These are phyloP conservation scores for Exsudoporus floridanus DNA, from an alignment of 1,284 basidiomycete genomes.

Conservation along the genomic window DNA sequence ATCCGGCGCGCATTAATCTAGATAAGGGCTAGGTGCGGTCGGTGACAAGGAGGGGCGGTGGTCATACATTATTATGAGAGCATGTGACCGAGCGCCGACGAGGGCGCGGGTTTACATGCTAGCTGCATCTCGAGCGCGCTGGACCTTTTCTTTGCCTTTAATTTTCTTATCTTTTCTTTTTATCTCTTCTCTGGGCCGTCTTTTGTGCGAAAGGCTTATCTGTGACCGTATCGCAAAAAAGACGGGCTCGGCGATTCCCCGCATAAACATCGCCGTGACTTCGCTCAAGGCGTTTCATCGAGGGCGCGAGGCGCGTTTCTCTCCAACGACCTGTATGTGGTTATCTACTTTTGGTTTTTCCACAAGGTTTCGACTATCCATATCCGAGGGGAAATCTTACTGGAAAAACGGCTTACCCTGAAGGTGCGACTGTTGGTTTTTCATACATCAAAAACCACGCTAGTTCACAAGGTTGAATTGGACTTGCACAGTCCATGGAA, in stretches of 20 bases:
- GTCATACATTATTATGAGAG: background rate
- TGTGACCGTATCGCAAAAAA: background rate
- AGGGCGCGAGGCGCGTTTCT: background rate
- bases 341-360: background rate
- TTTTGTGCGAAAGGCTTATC: constrained; percentile 2
- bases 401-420: background rate
- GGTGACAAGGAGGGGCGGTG: constrained; percentile 9
- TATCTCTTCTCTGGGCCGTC: background rate
- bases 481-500: background rate
- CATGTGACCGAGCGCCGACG: constrained; percentile 9
- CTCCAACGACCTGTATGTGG: background rate
- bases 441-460: background rate
- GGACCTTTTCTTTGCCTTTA: background rate
- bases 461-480: background rate
- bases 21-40: constrained; percentile 9
- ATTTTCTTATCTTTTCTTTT: background rate
- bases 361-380: background rate
- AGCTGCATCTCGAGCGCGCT: background rate
- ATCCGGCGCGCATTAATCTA: background rate
- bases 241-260: background rate
- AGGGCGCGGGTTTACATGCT: constrained; percentile 1
- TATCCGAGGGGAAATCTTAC: background rate
- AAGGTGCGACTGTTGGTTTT: background rate
- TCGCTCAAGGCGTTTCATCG: constrained; percentile 2
- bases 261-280: background rate